Percentiles rank a stretch among this genome's conserved stretches.
Evolutionary conservation across 31 red algal genomes (phyloP).

Genomic region (Pterothamnion heteromorphum): DNA sequence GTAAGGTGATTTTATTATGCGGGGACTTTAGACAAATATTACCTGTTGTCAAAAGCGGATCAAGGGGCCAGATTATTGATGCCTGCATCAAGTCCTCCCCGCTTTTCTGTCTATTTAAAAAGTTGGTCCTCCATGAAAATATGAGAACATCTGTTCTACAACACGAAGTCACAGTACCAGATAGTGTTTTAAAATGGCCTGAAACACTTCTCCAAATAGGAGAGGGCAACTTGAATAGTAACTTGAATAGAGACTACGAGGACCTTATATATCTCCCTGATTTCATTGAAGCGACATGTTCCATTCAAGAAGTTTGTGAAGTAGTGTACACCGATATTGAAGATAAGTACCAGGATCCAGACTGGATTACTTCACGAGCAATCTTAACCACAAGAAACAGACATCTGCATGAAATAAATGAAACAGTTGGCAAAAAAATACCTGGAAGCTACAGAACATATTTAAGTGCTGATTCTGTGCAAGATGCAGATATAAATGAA

Average conservation of each 20-base stretch:
- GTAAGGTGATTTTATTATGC: neutral
- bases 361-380: neutral
- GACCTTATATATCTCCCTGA: too few relatives aligned
- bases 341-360: too few relatives aligned
- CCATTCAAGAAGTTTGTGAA: too few relatives aligned
- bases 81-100: neutral
- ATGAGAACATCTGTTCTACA: neutral
- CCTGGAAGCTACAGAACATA: neutral
- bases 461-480: neutral
- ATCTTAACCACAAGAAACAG: neutral
- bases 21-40: conserved; percentile 42
- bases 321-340: too few relatives aligned
- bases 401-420: neutral
- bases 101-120: neutral
- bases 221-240: neutral
- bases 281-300: too few relatives aligned
- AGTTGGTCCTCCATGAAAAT: neutral
- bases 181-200: neutral
- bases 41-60: neutral
- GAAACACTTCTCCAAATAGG: neutral
- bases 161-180: neutral
- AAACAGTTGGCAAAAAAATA: neutral
- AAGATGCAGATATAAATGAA: too few relatives aligned
- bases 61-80: neutral
- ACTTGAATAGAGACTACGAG: neutral